Evolutionary conservation across 495 filamentous ascomycete genomes (phyloP).

Genomic region (Cetradonia linearis): DNA sequence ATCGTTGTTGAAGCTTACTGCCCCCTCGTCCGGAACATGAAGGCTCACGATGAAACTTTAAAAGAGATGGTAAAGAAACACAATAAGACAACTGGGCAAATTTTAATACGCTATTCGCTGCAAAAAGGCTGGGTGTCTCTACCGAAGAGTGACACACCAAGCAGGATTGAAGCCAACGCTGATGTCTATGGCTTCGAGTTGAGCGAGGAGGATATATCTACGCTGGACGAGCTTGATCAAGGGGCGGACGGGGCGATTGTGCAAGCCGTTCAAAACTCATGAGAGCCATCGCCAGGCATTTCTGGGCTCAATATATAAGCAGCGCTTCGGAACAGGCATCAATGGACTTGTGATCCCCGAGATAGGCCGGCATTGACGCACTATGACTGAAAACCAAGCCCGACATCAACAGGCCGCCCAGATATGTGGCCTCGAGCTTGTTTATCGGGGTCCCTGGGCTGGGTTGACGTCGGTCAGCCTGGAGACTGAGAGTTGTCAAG

Average conservation of each 20-base stretch:
- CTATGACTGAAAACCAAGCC: too few species aligned
- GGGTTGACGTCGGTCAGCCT: too few species aligned
- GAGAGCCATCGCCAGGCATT: background rate
- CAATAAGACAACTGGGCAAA: conserved; percentile 40
- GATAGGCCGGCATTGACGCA: too few species aligned
- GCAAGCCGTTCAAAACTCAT: conserved; percentile 38
- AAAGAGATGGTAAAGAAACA: conserved; percentile 44
- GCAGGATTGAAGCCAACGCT: conserved; percentile 54
- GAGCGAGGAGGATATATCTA: conserved; percentile 49
- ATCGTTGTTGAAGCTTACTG: conserved; percentile 59
- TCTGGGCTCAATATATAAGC: background rate
- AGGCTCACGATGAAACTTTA: conserved; percentile 46
- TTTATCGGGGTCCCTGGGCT: too few species aligned
- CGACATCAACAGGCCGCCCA: too few species aligned
- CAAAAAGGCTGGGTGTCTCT: conserved; percentile 66
- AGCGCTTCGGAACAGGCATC: background rate
- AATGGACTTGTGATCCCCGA: background rate
- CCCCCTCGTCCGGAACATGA: conserved; percentile 53
- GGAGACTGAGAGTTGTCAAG: too few species aligned
- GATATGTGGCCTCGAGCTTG: too few species aligned
- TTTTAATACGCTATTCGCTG: conserved; percentile 45
- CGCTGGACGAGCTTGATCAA: conserved; percentile 58
- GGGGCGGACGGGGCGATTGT: conserved; percentile 42
- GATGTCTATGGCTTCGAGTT: conserved; percentile 58
- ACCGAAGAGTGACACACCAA: conserved; percentile 58